Evolutionary conservation across 2,329 filamentous ascomycete species (phyloP).

Genomic region (Lecanicillium sp.): DNA sequence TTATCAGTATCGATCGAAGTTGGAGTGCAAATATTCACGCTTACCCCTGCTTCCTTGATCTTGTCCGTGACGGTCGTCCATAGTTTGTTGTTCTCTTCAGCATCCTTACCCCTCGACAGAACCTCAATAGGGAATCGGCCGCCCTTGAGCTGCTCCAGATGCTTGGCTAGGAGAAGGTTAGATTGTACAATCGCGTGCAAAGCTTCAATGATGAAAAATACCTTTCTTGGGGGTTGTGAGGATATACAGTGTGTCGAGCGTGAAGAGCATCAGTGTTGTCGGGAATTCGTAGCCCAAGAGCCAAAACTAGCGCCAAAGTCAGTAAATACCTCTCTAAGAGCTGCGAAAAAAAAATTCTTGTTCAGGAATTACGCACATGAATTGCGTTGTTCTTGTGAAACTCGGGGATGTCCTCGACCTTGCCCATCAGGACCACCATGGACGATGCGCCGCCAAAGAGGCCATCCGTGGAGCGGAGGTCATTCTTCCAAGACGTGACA

Average conservation of each 20-base stretch:
- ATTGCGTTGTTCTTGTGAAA: constrained; percentile 96
- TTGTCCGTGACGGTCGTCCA: constrained; percentile 76
- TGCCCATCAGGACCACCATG: constrained; percentile 87
- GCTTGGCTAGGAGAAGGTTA: constrained; percentile 59
- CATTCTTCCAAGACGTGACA: constrained; percentile 87
- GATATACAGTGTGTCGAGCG: constrained; percentile 78
- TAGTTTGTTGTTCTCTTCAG: constrained; percentile 82
- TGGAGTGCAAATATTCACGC: constrained; percentile 25
- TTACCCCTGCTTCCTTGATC: constrained; percentile 80
- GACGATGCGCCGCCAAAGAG: constrained; percentile 81
- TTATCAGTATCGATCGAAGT: constrained; percentile 8
- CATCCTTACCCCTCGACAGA: constrained; percentile 83
- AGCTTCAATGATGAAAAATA: constrained; percentile 25
- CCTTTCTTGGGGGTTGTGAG: constrained; percentile 97
- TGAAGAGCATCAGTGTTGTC: constrained; percentile 88
- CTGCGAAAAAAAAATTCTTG: constrained; percentile 3
- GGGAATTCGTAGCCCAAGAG: constrained; percentile 97
- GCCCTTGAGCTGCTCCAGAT: constrained; percentile 84
- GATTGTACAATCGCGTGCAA: constrained; percentile 11
- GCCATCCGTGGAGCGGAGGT: constrained; percentile 80
- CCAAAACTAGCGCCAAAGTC: constrained; percentile 65
- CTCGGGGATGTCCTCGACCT: constrained; percentile 77
- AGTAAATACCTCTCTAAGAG: constrained; percentile 1
- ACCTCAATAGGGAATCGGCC: constrained; percentile 91
- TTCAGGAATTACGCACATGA: constrained; percentile 35